A percentile compares a stretch with the other conserved stretches of the same genome.
Evolutionary conservation across 192 early-diverging fungal species (phyloP).

Genomic region (Gamsiella multidivaricata): DNA sequence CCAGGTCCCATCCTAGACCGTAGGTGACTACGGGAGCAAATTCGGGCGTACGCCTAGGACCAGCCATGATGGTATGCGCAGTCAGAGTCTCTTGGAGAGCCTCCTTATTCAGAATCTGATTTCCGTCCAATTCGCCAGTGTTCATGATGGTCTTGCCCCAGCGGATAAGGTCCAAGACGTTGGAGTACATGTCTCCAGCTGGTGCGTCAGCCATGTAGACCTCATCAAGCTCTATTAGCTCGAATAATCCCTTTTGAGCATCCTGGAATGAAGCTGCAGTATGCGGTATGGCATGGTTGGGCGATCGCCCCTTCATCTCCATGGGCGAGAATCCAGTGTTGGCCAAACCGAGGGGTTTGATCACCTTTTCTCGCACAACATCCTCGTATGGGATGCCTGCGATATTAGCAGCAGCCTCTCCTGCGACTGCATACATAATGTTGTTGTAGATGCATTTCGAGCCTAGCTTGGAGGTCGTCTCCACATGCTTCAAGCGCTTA

Average conservation of each 20-base stretch:
- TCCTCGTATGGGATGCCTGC: not conserved
- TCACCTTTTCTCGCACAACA: not conserved
- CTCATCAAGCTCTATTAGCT: not conserved
- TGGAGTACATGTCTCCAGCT: constrained; percentile 7
- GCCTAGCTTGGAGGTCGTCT: not conserved
- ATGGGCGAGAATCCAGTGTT: not conserved
- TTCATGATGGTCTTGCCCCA: not conserved
- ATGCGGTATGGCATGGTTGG: not conserved
- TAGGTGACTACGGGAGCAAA: not conserved
- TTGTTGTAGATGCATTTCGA: not conserved
- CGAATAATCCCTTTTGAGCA: constrained; percentile 1
- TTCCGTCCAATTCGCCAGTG: not conserved
- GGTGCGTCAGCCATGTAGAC: not conserved
- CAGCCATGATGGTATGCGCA: not conserved
- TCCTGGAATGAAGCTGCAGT: not conserved
- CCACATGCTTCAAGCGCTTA: not conserved
- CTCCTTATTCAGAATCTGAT: constrained; percentile 6
- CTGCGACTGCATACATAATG: not conserved
- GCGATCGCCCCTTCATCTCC: not conserved
- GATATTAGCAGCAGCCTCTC: constrained; percentile 3
- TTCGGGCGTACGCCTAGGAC: not conserved
- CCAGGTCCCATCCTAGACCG: not conserved
- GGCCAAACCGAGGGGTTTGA: not conserved
- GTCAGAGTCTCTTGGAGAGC: not conserved
- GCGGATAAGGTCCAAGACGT: not conserved